Percentiles rank a stretch among this genome's conserved stretches.
Conservation (phyloP, 1,284 basidiomycete genomes). For the Phellinidium pouzarii region DNA sequence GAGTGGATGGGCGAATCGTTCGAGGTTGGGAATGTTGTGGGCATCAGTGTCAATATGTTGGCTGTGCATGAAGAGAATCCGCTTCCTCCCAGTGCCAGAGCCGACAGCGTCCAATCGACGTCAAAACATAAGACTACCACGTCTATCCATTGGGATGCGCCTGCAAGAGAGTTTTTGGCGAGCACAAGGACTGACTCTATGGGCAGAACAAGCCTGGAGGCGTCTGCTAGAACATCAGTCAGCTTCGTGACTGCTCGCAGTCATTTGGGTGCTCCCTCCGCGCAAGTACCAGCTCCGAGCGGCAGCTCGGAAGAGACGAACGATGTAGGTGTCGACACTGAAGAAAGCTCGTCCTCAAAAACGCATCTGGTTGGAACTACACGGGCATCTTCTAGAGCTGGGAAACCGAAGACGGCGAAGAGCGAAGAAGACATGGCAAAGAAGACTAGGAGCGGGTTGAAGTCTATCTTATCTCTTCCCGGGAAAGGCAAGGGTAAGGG, state of each 20-base stretch:
- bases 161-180: background rate
- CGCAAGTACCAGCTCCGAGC: background rate
- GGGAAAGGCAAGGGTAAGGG: conserved; percentile 28
- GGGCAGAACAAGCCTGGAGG: background rate
- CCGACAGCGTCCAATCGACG: background rate
- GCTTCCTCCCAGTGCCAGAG: background rate
- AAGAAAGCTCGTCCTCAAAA: conserved; percentile 20
- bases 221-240: background rate
- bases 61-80: background rate
- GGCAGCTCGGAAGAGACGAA: conserved; percentile 4
- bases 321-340: background rate
- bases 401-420: conserved; percentile 17
- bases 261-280: conserved; percentile 1
- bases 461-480: conserved; percentile 11
- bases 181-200: background rate
- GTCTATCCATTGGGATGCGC: conserved; percentile 13
- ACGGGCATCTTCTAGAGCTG: conserved; percentile 15
- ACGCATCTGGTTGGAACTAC: conserved; percentile 18
- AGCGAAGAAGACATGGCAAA: conserved; percentile 17
- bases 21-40: conserved; percentile 62
- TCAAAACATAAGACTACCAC: conserved; percentile 2
- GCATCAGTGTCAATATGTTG: conserved; percentile 41
- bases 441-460: conserved; percentile 3
- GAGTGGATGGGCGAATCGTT: conserved; percentile 70
- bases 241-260: background rate